Conservation (phyloP, 495 filamentous ascomycete genomes). For the Penicillium ucsense region DNA sequence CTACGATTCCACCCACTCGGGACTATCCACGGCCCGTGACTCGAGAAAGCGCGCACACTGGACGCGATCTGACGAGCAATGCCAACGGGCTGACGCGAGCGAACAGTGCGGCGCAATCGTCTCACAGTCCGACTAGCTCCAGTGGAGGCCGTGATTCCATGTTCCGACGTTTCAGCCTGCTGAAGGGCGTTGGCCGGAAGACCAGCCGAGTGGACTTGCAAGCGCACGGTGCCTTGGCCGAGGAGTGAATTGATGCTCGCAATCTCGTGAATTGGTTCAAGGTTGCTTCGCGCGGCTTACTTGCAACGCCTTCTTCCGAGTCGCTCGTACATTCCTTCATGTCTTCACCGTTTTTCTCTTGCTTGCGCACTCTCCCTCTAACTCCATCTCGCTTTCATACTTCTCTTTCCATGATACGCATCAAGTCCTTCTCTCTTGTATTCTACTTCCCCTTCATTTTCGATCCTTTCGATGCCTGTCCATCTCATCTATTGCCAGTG, state of each 20-base stretch:
- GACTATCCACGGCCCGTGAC: constrained; percentile 32
- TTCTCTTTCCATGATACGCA: no score
- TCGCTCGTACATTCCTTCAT: constrained; percentile 1
- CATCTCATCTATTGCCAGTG: no score
- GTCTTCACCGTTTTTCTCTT: not conserved
- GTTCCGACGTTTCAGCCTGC: constrained; percentile 37
- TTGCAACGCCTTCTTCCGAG: not conserved
- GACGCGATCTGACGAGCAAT: constrained; percentile 4
- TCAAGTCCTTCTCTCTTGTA: no score
- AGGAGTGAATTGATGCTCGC: constrained; percentile 23
- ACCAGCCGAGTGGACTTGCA: constrained; percentile 36
- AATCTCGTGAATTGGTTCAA: no score
- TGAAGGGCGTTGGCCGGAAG: constrained; percentile 38
- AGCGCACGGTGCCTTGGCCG: constrained; percentile 21
- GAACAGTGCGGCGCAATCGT: not conserved
- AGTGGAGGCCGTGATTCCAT: constrained; percentile 36
- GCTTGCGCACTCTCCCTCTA: no score
- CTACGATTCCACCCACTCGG: constrained; percentile 27
- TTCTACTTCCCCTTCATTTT: no score
- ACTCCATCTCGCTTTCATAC: no score
- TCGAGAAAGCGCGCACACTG: constrained; percentile 17
- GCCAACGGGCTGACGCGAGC: constrained; percentile 1
- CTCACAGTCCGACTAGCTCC: not conserved
- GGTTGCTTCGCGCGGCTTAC: not conserved
- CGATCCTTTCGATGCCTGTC: no score